Base-by-base conservation (phyloP, 352 stramenopile species). In the Globisporangium acanthophoron region DNA sequence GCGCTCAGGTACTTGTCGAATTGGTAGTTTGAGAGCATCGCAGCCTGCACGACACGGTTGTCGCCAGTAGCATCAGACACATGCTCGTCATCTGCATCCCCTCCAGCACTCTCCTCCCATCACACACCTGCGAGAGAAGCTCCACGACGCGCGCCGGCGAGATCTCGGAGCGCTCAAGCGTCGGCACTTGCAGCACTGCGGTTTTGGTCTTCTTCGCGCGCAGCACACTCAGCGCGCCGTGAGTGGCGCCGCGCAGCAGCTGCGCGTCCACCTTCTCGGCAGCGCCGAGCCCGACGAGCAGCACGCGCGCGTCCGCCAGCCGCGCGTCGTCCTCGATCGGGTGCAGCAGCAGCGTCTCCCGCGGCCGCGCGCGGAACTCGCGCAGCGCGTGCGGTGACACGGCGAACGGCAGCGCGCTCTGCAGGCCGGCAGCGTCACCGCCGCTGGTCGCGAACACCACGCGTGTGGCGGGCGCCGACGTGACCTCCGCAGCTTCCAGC, bases 21-120 rank as follows among this genome's bases (percentile, higher is more conserved):
- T 66, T 90, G 80, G 64, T 94, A 94, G 69, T 92, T 94, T 46
- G 82, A 92, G 33, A 94, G 69, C 62, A 92, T 85, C 20, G 79
- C 88, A 3, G 85, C 75, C 73, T 78, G 45, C 12, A 24, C 9
- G n/a, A 21, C 18, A 9, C 37, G 3, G 5, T 24, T n/a, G 44
- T 15, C 20, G 3, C 8, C 44, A 27, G 0, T 12, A 0, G 18
- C 44, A 18, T 29, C 7, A 27, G 44, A 4, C 21, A 9, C 7
- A 18, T 37, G 33, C 44, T 9, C 44, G 11, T 12, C 43, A 35
- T 35, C 31, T 35, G 24, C 39, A 44, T 44, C 39, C 39, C 39
- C 39, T n/a, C 39, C 4, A 11, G 5, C 39, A 44, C 6, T 44
- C 7, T 15, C 39, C 0, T 46, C 41, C 8, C 33, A 37, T 37